Evolutionary conservation across 129 eudicot genomes (phyloP), one percentile per base, ranked within the genome.

Genomic region (Arctium minus): DNA sequence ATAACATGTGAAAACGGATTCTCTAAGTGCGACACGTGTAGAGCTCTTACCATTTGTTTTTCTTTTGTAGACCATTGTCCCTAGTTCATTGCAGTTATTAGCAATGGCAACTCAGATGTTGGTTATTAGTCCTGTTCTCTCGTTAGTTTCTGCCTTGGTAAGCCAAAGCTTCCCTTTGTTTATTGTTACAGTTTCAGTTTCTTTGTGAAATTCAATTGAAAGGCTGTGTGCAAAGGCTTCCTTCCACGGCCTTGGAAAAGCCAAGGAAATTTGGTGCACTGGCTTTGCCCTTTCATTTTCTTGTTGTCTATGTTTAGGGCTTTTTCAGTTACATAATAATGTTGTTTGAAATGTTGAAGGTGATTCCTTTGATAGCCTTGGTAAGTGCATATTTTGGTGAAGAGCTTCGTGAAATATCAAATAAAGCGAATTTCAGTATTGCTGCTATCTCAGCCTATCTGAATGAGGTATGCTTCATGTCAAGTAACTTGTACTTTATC

Each of bases 21-120:
- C 6, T 65, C 11, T 8, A 40, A 73, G 78, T 29, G 67, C 33
- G 46, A 17, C 67, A 31, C 10, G 13, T 42, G 1, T 50, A 33
- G 8, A 50, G 67, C 71, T 73, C 67, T 67, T 64, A 18, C 17
- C 9, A 32, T 72, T 74, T 79, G 62, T 53, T 86, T 71, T 80
- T 42, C 40, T 77, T 62, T 80, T 40, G 64, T 88, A 95, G 98
- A 89, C 97, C 8, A 85, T 87, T 65, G 97, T 92, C 37, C 97
- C 98, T 36, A 85, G 97, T 84, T 77, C 89, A 72, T 78, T 95
- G 86, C 97, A 95, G 82, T 75, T 95, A 88, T 77, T 90, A 72
- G 94, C 94, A 68, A 91, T 95, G 98, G 97, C 92, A 44, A 86
- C 90, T 85, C 97, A 93, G 87, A 96, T 96, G 99, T 69, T 96